Evolutionary conservation across 169 alveolate genomes (phyloP), one percentile per base, ranked within the genome.

Genomic region (Plasmodium chabaudi): DNA sequence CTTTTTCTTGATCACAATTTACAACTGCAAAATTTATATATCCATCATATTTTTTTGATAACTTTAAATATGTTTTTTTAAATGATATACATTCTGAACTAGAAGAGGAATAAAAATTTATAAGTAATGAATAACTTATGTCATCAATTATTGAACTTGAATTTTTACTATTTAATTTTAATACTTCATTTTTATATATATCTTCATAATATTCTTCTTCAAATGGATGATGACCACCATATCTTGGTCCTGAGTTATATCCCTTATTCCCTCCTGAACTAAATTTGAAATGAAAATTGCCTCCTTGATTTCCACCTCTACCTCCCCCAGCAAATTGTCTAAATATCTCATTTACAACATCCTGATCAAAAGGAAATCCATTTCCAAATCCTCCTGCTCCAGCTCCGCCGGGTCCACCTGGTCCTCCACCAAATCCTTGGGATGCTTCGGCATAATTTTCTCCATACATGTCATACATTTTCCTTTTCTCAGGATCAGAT

Each of bases 391-490:
- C 93, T 1, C 87, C 73, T 21, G 87, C 94, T 34, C 89, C 91
- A n/a, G 92, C 87, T 68, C 65, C 51, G 3, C 70, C 92, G 2
- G 25, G 79, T 0, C 93, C 96, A 12, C 84, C 92, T 1, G 61
- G 61, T 17, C 82, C 91, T 7, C 72, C 95, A 5, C 65, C 65
- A 17, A 57, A 57, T 1, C 57, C 51, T 44, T 42, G 55, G 12
- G 64, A 86, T 15, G 92, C 91, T 13, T 94, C 93, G n/a, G 97
- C 93, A 3, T 98, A 99, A 15, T 97, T 98, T 86, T 97, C 98
- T 3, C 99, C 99, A 87, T 94, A 94, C 79, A 93, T 75, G 88
- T 98, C 99, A 92, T 97, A 97, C 21, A 94, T 94, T 86, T 93
- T 79, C 69, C 99, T 94, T 77, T 95, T 96, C 87, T 97, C 98